Conservation (phyloP, 805 yeast genomes). For the Candida pseudoglaebosa region DNA sequence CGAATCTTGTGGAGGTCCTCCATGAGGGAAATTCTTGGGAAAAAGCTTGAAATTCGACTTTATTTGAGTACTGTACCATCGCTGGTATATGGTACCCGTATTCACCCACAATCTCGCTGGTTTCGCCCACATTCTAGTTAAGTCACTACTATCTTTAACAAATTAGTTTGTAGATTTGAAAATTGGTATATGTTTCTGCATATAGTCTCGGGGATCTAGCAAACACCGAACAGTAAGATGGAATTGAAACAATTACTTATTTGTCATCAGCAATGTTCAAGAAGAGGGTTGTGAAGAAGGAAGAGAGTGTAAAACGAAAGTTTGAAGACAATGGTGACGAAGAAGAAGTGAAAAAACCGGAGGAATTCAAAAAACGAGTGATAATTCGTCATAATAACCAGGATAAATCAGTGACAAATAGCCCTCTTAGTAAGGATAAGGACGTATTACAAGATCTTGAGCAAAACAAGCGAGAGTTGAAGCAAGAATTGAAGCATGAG, state of each 20-base stretch:
- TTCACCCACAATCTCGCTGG: neutral
- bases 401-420: too few species aligned
- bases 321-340: slow-evolving; percentile 1
- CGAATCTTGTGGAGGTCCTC: slow-evolving; percentile 57
- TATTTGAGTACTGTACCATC: slow-evolving; percentile 2
- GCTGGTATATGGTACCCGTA: neutral
- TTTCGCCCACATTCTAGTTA: neutral
- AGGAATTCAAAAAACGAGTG: neutral
- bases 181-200: too few species aligned
- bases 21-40: slow-evolving; percentile 68
- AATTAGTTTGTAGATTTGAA: too few species aligned
- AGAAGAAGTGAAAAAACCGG: neutral
- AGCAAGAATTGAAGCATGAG: neutral
- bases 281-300: slow-evolving; percentile 18
- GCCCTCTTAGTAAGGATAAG: too few species aligned
- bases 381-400: neutral
- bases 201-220: too few species aligned
- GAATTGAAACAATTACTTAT: slow-evolving; percentile 7
- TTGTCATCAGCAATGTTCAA: too few species aligned
- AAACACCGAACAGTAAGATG: too few species aligned
- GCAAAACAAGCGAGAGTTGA: neutral
- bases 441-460: too few species aligned
- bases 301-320: slow-evolving; percentile 7
- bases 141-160: neutral
- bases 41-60: slow-evolving; percentile 56